Percentiles rank a stretch among this genome's conserved stretches.
These are phyloP conservation scores for Peniophora sp. DNA, from an alignment of 1,284 basidiomycete species.

Conservation along the genomic window DNA sequence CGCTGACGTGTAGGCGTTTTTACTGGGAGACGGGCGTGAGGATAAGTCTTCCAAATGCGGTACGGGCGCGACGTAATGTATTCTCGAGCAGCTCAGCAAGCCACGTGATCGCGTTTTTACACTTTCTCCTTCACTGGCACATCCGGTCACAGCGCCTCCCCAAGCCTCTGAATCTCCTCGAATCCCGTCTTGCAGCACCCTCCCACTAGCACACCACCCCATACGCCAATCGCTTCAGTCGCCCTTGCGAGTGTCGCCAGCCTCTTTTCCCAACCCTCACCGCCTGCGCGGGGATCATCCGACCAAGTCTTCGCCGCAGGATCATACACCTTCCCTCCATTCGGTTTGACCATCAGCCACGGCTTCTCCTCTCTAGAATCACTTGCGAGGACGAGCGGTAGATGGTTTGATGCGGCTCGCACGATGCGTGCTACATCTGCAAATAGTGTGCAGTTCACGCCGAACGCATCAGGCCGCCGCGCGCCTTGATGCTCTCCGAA, in stretches of 20 bases:
- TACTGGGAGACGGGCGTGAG: too few species aligned
- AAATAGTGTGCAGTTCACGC: constrained; percentile 65
- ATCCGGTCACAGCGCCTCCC: neutral
- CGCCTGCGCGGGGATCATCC: constrained; percentile 4
- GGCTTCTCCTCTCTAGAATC: constrained; percentile 19
- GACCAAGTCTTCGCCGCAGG: constrained; percentile 40
- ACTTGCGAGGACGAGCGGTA: constrained; percentile 8
- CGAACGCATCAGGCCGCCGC: constrained; percentile 40
- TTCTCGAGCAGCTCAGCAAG: too few species aligned
- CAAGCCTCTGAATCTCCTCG: constrained; percentile 34
- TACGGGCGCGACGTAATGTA: too few species aligned
- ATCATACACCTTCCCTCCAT: constrained; percentile 58
- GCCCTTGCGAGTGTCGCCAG: constrained; percentile 24
- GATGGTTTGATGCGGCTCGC: constrained; percentile 21
- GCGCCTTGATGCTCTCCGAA: constrained; percentile 4
- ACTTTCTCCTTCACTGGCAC: too few species aligned
- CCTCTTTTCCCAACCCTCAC: constrained; percentile 35
- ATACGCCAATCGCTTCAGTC: constrained; percentile 20
- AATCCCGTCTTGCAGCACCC: constrained; percentile 68
- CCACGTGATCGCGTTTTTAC: too few species aligned
- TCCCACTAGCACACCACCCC: constrained; percentile 55
- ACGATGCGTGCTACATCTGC: constrained; percentile 30
- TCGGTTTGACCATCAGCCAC: constrained; percentile 68
- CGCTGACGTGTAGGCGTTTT: too few species aligned
- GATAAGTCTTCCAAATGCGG: too few species aligned